Evolutionary conservation across 331 rosid species (phyloP).

Genomic region (Malus hybrid): DNA sequence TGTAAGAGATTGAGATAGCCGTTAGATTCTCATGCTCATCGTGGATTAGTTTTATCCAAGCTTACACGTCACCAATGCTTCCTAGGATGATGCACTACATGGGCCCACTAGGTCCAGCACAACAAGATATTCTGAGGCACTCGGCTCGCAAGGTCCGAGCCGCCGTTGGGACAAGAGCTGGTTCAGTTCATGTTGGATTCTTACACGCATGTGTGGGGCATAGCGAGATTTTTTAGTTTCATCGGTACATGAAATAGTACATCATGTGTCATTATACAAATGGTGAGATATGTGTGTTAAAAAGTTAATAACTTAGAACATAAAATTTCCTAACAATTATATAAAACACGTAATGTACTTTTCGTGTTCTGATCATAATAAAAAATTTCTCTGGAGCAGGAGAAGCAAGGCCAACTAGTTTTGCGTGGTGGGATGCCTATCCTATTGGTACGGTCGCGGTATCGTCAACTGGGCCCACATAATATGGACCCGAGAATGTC

Average conservation of each 20-base stretch:
- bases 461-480: conserved; percentile 30
- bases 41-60: conserved; percentile 64
- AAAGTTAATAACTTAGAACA: too few species aligned
- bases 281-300: too few species aligned
- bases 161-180: too few species aligned
- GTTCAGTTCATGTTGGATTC: too few species aligned
- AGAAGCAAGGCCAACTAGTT: too few species aligned
- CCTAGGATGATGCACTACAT: conserved; percentile 82
- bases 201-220: too few species aligned
- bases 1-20: conserved; percentile 83
- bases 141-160: too few species aligned
- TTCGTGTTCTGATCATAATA: rapidly evolving
- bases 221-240: rapidly evolving
- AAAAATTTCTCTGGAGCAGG: too few species aligned
- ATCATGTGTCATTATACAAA: too few species aligned
- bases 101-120: conserved; percentile 62
- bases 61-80: conserved; percentile 57
- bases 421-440: background rate
- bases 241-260: rapidly evolving
- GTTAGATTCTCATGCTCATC: conserved; percentile 69
- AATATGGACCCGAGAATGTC: conserved; percentile 64
- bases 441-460: conserved; percentile 36
- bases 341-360: rapidly evolving
- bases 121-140: conserved; percentile 70
- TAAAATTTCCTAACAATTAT: too few species aligned